Conservation (phyloP, 1,284 basidiomycete species). For the Sutorius eximius region DNA sequence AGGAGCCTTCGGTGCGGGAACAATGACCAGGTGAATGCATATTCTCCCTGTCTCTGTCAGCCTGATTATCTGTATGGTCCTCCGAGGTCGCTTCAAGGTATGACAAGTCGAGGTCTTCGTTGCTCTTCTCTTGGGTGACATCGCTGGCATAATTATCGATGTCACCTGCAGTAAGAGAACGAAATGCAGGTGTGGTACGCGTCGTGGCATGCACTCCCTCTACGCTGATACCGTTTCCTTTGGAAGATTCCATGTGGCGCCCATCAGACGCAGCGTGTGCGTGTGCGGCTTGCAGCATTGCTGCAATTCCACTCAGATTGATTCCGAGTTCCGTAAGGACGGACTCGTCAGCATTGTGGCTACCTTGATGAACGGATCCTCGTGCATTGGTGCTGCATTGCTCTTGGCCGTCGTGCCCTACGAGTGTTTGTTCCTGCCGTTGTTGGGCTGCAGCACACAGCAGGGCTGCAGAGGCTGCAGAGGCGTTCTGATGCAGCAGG, state of each 20-base stretch:
- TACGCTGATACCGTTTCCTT: slow-evolving; percentile 43
- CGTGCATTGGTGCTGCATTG: slow-evolving; percentile 12
- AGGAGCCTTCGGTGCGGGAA: slow-evolving; percentile 29
- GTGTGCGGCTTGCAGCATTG: slow-evolving; percentile 72
- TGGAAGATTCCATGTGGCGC: slow-evolving; percentile 46
- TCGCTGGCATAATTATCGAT: slow-evolving; percentile 33
- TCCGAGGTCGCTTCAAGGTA: slow-evolving; percentile 38
- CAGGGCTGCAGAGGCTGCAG: slow-evolving; percentile 59
- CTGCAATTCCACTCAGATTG: slow-evolving; percentile 62
- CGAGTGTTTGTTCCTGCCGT: slow-evolving; percentile 45
- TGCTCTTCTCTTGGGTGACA: slow-evolving; percentile 37
- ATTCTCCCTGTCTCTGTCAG: slow-evolving; percentile 36
- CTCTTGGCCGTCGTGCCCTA: slow-evolving; percentile 14
- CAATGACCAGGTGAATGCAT: slow-evolving; percentile 33
- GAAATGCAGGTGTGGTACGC: slow-evolving; percentile 70
- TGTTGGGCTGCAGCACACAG: slow-evolving; percentile 62
- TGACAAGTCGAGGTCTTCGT: slow-evolving; percentile 59
- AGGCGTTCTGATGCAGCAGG: slow-evolving; percentile 67
- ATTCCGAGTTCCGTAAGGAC: slow-evolving; percentile 40
- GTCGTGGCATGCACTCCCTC: slow-evolving; percentile 55
- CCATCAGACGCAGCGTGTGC: slow-evolving; percentile 55
- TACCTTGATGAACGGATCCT: slow-evolving; percentile 8
- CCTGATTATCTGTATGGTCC: slow-evolving; percentile 42
- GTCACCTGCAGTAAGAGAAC: slow-evolving; percentile 64
- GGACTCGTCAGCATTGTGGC: slow-evolving; percentile 25